Base-by-base conservation (phyloP, 2,329 filamentous ascomycete species). In the Aureobasidium zeae region DNA sequence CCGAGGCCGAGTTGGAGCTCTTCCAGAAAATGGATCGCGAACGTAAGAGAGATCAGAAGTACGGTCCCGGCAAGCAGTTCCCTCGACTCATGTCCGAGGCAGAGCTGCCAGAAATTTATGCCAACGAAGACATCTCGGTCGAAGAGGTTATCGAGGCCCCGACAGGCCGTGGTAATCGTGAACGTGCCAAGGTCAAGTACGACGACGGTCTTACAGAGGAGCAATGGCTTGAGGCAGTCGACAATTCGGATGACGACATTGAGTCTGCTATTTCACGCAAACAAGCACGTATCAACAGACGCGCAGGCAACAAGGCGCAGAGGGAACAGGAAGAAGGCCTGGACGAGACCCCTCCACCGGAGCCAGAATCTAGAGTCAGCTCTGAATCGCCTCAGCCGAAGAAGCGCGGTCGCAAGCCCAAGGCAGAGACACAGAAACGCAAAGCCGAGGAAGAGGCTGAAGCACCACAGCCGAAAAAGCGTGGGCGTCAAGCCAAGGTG, bases 151-250 rank as follows among this genome's bases (percentile, higher is more conserved):
- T 81, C 15, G 82, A 85, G 49, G 86, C 91, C 51, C 72, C 80
- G 22, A 69, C 79, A 19, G 91, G 91, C 48, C 88, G 91, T 63
- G 91, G 91, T 55, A 89, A 89, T 51, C 84, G 91, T 68, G 91
- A 98, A 66, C 81, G 93, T 49, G 95, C 87, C 53, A 81, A 86
- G 57, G 88, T 95, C 56, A 84, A 83, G 63, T 98, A 98, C 55
- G 91, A 98, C 56, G 91, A 98, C 57, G 91, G 93, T 41, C 77
- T 98, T 21, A 96, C 91, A 0, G 93, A 98, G 66, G 91, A 98
- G 68, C 93, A 98, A 64, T 98, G 91, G 91, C 76, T 96, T 39
- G 89, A 94, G 71, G 91, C 91, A 43, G 89, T 98, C 22, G 91
- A 98, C 60, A 89, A 94, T 48, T 88, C 95, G 38, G 91, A 98